Evolutionary conservation across 2,329 filamentous ascomycete genomes (phyloP), one percentile per base, ranked within the genome.

Genomic region (Stachybotrys echinatus): DNA sequence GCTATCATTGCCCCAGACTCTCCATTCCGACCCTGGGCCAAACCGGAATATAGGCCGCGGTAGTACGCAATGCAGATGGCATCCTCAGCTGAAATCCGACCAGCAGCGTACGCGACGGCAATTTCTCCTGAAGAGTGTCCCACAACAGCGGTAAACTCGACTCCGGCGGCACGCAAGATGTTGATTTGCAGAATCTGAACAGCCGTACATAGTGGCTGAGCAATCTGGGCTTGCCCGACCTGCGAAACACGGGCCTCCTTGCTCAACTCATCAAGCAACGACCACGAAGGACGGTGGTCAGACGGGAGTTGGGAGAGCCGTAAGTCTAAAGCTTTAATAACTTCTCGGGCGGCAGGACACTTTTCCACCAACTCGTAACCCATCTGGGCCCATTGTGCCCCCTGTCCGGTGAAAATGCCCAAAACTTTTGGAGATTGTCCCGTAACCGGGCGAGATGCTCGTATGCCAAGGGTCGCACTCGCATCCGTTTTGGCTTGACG

Each of bases 81-180:
- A 5, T 67, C 64, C 17, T 61, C 51, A 1, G 61, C 55, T 0
- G 65, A 60, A 5, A 76, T 50, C 1, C 55, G 50, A 1, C 72
- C 69, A 0, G 65, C 61, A 1, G 71, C 69, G 44, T 75, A 75
- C 0, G 73, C 72, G 2, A 72, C 74, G 0, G 66, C 72, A 31
- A 75, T 72, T 51, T 76, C 74, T 1, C 74, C 74, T 2, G 58
- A 64, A 0, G 69, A 73, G 50, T 76, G 74, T 1, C 73, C 74
- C 3, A 74, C 63, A 0, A 71, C 67, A 1, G 61, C 65, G 6
- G 55, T 23, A 0, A 70, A 66, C 2, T 40, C 44, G 22, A 76
- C 52, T 0, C 65, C 61, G 47, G 61, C 60, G 1, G 54, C 51
- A 0, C 38, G 37, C 3, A 77, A 62, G 0, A 71, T 54, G 17